Evolutionary conservation across 331 rosid species (phyloP).

Genomic region (Saraca asoca): DNA sequence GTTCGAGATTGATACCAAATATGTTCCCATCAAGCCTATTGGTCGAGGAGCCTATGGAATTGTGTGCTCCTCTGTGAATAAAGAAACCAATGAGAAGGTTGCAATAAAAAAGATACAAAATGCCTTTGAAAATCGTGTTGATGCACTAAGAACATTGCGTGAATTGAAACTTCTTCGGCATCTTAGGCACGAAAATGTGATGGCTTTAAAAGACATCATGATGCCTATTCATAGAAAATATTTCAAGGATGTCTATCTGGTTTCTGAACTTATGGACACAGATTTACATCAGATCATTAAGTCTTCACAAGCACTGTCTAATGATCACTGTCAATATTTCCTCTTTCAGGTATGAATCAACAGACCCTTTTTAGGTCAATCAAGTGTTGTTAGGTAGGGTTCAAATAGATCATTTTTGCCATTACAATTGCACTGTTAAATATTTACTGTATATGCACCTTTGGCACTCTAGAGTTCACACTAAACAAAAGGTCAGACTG

Average conservation of each 20-base stretch:
- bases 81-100: constrained; percentile 69
- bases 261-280: constrained; percentile 87
- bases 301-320: constrained; percentile 70
- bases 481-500: not conserved
- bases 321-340: constrained; percentile 86
- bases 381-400: not conserved
- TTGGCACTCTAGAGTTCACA: constrained; percentile 24
- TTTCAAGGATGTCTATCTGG: constrained; percentile 80
- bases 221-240: constrained; percentile 59
- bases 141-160: constrained; percentile 73
- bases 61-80: constrained; percentile 75
- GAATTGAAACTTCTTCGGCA: constrained; percentile 80
- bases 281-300: constrained; percentile 86
- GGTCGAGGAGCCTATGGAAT: constrained; percentile 86
- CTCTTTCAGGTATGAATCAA: constrained; percentile 70
- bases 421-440: constrained; percentile 2
- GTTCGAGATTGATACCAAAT: constrained; percentile 77
- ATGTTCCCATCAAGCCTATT: constrained; percentile 79
- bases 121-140: constrained; percentile 71
- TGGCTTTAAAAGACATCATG: constrained; percentile 82
- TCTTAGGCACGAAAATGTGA: constrained; percentile 73
- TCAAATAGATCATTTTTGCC: constrained; percentile 16
- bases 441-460: not conserved
- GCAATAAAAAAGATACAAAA: constrained; percentile 81
- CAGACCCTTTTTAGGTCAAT: not conserved